A percentile compares a stretch with the other conserved stretches of the same genome.
These are phyloP conservation scores for Alternaria sp. DNA, from an alignment of 2,329 filamentous ascomycete species.

Conservation along the genomic window DNA sequence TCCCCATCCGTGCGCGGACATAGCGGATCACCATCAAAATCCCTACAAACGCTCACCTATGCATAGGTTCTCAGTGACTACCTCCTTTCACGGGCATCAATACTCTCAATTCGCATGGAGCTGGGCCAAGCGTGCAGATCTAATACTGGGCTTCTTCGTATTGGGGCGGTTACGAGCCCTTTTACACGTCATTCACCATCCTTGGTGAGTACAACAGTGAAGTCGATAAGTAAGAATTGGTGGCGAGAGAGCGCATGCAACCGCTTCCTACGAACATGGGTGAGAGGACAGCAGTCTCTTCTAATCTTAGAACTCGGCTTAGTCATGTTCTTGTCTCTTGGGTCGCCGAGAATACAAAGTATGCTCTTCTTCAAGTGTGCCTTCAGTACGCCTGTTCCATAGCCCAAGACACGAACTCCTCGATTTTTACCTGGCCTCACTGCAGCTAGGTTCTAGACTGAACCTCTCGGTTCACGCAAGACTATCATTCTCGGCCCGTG, in stretches of 20 bases:
- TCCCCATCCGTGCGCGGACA: constrained; percentile 6
- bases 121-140: neutral
- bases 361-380: neutral
- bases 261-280: neutral
- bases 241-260: neutral
- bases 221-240: neutral
- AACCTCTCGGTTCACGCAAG: neutral
- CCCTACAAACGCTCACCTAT: neutral
- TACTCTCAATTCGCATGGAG: neutral
- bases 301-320: neutral
- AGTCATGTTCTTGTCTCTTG: neutral
- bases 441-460: neutral
- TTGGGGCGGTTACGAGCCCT: neutral
- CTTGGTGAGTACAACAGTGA: neutral
- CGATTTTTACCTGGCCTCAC: neutral
- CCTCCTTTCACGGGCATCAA: neutral
- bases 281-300: neutral
- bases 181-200: neutral
- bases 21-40: neutral
- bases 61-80: neutral
- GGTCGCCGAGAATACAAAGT: neutral
- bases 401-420: neutral
- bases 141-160: neutral
- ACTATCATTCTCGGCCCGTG: neutral
- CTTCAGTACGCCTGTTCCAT: neutral